Percentiles rank a stretch among this genome's conserved stretches.
Evolutionary conservation across 352 stramenopile species (phyloP).

Genomic region (Globisporangium sylvaticum): DNA sequence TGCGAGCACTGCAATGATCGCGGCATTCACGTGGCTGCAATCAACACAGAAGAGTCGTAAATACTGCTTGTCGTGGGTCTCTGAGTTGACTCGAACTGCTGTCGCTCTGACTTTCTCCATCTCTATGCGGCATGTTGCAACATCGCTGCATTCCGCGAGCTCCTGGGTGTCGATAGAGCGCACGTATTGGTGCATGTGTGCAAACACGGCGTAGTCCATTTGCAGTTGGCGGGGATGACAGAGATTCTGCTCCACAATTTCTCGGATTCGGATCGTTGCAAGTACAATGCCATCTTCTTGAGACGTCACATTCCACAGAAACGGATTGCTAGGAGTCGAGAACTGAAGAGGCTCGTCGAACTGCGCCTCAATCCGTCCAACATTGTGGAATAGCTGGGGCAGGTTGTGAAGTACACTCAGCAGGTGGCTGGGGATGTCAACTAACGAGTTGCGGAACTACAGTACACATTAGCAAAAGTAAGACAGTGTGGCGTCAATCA

Average conservation of each 20-base stretch:
- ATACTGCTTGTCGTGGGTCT: slow-evolving; percentile 13
- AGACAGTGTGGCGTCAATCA: neutral
- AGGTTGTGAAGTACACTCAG: slow-evolving; percentile 73
- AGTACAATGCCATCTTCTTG: slow-evolving; percentile 58
- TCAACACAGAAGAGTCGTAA: slow-evolving; percentile 41
- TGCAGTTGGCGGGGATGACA: slow-evolving; percentile 32
- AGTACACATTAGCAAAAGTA: neutral
- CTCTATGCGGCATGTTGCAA: slow-evolving; percentile 19
- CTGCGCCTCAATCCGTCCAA: slow-evolving; percentile 61
- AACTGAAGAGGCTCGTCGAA: slow-evolving; percentile 38
- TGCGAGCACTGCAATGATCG: slow-evolving; percentile 32
- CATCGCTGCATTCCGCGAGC: slow-evolving; percentile 14
- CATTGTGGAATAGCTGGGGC: slow-evolving; percentile 57
- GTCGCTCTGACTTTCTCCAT: slow-evolving; percentile 20
- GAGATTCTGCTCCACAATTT: slow-evolving; percentile 62
- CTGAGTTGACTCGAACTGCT: slow-evolving; percentile 12
- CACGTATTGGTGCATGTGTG: slow-evolving; percentile 30
- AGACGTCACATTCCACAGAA: slow-evolving; percentile 66
- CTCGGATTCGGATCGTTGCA: slow-evolving; percentile 52
- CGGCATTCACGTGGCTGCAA: slow-evolving; percentile 41
- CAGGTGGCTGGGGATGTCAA: slow-evolving; percentile 50
- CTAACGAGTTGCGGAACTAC: slow-evolving; percentile 47
- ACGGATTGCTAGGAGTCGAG: slow-evolving; percentile 21
- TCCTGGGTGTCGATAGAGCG: slow-evolving; percentile 14
- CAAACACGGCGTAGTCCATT: slow-evolving; percentile 36